Evolutionary conservation across 768 basidiomycete genomes (phyloP).

Genomic region (Russula griseocarnosa): DNA sequence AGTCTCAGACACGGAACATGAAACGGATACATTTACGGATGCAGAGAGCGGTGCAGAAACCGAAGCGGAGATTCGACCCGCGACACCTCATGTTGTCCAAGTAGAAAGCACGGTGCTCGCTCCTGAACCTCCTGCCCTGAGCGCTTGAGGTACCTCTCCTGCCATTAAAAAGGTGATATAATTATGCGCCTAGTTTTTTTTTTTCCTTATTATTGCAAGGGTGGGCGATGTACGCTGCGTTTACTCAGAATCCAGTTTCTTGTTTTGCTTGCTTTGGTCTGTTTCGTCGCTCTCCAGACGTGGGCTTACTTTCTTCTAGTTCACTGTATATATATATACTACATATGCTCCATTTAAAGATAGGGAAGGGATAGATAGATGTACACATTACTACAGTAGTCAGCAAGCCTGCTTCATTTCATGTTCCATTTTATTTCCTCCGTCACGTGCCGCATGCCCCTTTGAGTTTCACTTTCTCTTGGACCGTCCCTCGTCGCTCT

Average conservation of each 20-base stretch:
- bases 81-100: background rate
- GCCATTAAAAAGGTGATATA: background rate
- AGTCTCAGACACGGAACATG: constrained; percentile 15
- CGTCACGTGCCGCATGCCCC: constrained; percentile 10
- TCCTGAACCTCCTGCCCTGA: background rate
- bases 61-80: background rate
- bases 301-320: background rate
- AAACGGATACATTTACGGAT: constrained; percentile 15
- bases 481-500: background rate
- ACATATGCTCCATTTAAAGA: constrained; percentile 8
- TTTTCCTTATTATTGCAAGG: background rate
- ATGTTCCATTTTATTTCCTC: too few species aligned
- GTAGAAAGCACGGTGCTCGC: background rate
- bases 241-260: background rate
- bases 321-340: constrained; percentile 19
- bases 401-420: background rate
- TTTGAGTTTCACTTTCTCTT: background rate
- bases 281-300: background rate
- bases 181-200: too few species aligned
- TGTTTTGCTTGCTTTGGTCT: background rate
- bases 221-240: background rate
- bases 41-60: constrained; percentile 13
- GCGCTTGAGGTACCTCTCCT: background rate
- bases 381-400: constrained; percentile 7
- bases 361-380: constrained; percentile 3